A percentile compares a stretch with the other conserved stretches of the same genome.
Evolutionary conservation across 805 yeast genomes (phyloP).

Genomic region (Ascoidea tarda): DNA sequence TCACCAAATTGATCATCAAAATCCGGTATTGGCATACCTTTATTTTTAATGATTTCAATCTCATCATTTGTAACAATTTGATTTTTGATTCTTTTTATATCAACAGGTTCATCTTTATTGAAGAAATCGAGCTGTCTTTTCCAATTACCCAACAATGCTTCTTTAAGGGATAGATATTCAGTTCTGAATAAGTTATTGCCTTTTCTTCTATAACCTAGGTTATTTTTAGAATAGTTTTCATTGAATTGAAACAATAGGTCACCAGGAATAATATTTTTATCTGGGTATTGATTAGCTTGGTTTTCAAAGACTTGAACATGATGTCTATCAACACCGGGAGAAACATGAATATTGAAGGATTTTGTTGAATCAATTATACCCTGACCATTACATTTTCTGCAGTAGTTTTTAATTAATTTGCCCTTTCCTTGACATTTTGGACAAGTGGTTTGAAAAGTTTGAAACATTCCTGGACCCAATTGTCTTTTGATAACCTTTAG

Average conservation of each 20-base stretch:
- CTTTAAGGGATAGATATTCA: constrained; percentile 58
- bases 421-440: constrained; percentile 76
- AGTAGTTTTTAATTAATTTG: constrained; percentile 42
- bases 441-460: constrained; percentile 69
- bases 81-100: constrained; percentile 35
- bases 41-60: constrained; percentile 53
- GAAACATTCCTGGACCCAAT: constrained; percentile 83
- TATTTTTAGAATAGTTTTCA: constrained; percentile 35
- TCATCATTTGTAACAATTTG: constrained; percentile 48
- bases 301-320: constrained; percentile 47
- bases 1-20: constrained; percentile 35
- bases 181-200: constrained; percentile 65
- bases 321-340: constrained; percentile 58
- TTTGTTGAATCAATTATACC: constrained; percentile 46
- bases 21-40: constrained; percentile 69
- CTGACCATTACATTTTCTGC: constrained; percentile 58
- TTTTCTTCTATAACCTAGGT: constrained; percentile 79
- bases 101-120: constrained; percentile 31
- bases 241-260: constrained; percentile 48
- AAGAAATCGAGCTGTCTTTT: constrained; percentile 47
- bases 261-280: constrained; percentile 49
- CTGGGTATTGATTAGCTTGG: constrained; percentile 79
- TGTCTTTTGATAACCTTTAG: constrained; percentile 50
- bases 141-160: constrained; percentile 79
- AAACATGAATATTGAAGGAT: constrained; percentile 43